Evolutionary conservation across 2,329 filamentous ascomycete genomes (phyloP).

Genomic region (Pseudogymnoascus sp.): DNA sequence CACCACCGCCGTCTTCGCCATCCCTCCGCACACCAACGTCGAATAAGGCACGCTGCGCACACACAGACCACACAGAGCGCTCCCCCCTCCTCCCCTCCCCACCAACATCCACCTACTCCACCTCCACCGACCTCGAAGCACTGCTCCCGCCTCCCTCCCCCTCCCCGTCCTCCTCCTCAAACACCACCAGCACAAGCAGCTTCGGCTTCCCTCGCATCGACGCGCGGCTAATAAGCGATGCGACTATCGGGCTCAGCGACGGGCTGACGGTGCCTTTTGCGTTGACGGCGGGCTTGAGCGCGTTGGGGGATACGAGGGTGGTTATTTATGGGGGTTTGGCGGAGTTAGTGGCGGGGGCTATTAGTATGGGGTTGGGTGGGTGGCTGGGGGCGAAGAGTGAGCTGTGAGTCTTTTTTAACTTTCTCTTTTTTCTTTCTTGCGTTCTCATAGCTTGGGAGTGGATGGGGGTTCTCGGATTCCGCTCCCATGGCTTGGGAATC

Average conservation of each 20-base stretch:
- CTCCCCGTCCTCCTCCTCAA: neutral
- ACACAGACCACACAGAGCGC: neutral
- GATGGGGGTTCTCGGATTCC: no score
- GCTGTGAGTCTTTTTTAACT: slow-evolving; percentile 22
- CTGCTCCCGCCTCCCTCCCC: neutral
- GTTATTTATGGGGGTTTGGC: slow-evolving; percentile 52
- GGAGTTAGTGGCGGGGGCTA: slow-evolving; percentile 52
- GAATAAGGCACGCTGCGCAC: slow-evolving; percentile 11
- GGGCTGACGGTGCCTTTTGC: slow-evolving; percentile 57
- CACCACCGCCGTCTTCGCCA: neutral
- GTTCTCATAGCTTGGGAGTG: no score
- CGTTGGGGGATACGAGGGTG: slow-evolving; percentile 40
- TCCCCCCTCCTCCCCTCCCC: neutral
- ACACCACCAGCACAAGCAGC: neutral
- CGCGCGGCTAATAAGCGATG: slow-evolving; percentile 37
- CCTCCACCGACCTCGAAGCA: neutral
- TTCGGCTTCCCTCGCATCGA: slow-evolving; percentile 14
- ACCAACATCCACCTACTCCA: neutral
- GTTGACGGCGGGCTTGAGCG: slow-evolving; percentile 47
- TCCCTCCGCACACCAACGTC: neutral
- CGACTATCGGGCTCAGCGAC: slow-evolving; percentile 54
- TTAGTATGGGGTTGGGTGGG: slow-evolving; percentile 55
- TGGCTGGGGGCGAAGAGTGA: slow-evolving; percentile 47
- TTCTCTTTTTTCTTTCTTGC: neutral
- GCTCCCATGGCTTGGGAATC: no score